Evolutionary conservation across 495 filamentous ascomycete genomes (phyloP).

Genomic region (Penicilliopsis zonata): DNA sequence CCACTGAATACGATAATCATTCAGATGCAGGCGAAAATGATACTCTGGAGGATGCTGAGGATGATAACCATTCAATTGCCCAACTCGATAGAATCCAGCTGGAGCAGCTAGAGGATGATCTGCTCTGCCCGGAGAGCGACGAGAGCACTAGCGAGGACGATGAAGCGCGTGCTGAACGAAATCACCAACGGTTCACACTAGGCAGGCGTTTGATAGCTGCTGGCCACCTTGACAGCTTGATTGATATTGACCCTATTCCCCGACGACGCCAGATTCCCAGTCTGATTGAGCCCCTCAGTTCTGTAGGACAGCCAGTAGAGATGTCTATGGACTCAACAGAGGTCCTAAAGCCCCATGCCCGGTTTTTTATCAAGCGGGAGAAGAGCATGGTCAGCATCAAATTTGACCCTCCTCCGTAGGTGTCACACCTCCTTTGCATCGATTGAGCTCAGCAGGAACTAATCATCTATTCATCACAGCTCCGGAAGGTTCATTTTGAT

Average conservation of each 20-base stretch:
- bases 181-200: slow-evolving; percentile 18
- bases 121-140: slow-evolving; percentile 37
- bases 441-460: not conserved
- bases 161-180: slow-evolving; percentile 8
- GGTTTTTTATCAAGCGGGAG: slow-evolving; percentile 65
- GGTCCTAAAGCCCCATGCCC: slow-evolving; percentile 58
- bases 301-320: no score
- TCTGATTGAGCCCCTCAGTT: slow-evolving; percentile 9
- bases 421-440: slow-evolving; percentile 3
- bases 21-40: slow-evolving; percentile 19
- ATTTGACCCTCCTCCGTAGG: slow-evolving; percentile 81
- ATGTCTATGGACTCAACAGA: no score
- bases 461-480: slow-evolving; percentile 14
- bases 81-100: slow-evolving; percentile 14
- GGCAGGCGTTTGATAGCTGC: slow-evolving; percentile 13
- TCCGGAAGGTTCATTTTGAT: slow-evolving; percentile 67
- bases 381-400: slow-evolving; percentile 77
- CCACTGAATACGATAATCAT: slow-evolving; percentile 36
- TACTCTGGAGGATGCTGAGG: slow-evolving; percentile 18
- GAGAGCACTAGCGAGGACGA: slow-evolving; percentile 37
- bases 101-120: slow-evolving; percentile 19
- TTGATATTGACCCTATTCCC: slow-evolving; percentile 6
- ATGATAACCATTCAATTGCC: slow-evolving; percentile 8
- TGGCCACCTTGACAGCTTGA: slow-evolving; percentile 11
- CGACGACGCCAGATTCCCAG: slow-evolving; percentile 16